Conservation (phyloP, 441 rosid species). For the Capsella rubella region DNA sequence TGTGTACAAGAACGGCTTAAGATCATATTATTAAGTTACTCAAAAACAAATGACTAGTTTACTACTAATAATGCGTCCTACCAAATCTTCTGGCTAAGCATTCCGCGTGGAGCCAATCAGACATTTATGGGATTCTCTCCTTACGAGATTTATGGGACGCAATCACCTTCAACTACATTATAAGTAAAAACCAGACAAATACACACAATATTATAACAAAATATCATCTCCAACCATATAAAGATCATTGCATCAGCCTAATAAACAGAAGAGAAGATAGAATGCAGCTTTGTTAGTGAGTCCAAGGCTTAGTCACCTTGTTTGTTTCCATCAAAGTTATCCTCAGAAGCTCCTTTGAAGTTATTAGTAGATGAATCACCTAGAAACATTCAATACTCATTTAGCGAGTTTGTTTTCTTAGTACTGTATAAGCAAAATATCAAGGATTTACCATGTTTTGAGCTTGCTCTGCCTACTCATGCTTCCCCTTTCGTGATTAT, state of each 20-base stretch:
- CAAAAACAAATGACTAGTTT: no score
- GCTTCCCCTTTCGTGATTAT: slow-evolving; percentile 14
- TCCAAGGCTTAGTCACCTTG: slow-evolving; percentile 14
- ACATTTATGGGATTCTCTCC: background rate
- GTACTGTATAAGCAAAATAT: background rate
- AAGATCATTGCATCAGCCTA: slow-evolving; percentile 2
- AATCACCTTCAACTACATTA: slow-evolving; percentile 3
- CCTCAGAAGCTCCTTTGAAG: background rate
- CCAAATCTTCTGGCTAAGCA: no score
- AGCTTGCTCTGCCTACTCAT: slow-evolving; percentile 23
- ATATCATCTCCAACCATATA: background rate
- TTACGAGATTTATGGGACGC: background rate
- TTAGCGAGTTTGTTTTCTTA: background rate
- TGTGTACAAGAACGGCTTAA: no score
- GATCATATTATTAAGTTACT: no score
- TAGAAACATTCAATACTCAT: background rate
- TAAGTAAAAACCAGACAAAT: background rate
- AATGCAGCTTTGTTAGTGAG: background rate
- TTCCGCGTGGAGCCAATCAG: background rate
- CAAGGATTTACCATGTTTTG: slow-evolving; percentile 22
- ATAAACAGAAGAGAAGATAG: background rate
- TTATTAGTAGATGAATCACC: background rate
- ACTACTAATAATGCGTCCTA: no score
- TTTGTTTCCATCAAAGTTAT: slow-evolving; percentile 15
- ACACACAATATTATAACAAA: slow-evolving; percentile 16